phyloP scores from a whole-genome alignment of 31 red algal species.

The Endocladia muricata region DNA sequence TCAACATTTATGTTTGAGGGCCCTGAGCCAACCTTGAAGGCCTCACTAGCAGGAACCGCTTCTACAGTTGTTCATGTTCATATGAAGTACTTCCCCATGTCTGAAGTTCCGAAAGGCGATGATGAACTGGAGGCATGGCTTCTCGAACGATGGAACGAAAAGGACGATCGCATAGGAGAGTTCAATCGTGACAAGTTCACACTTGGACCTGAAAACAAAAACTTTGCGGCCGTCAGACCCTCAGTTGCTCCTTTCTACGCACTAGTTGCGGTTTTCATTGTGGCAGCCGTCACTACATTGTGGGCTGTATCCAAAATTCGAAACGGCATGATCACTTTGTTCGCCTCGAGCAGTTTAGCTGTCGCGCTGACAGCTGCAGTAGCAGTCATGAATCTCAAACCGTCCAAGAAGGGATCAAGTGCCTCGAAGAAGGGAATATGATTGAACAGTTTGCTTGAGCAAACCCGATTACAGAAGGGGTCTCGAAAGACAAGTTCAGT shows the following conservation, averaged over 20 bases:
- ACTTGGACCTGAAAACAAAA: slow-evolving; percentile 26
- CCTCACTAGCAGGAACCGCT: slow-evolving; percentile 18
- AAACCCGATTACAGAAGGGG: too few relatives aligned
- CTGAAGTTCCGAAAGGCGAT: slow-evolving; percentile 43
- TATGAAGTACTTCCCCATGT: slow-evolving; percentile 36
- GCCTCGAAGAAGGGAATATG: not conserved
- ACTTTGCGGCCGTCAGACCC: not conserved
- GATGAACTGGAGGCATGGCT: slow-evolving; percentile 46
- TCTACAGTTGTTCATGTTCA: slow-evolving; percentile 57
- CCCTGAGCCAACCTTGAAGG: slow-evolving; percentile 30
- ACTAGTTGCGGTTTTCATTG: slow-evolving; percentile 19
- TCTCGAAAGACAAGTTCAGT: too few relatives aligned
- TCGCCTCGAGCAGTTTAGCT: slow-evolving; percentile 1
- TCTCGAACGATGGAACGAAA: slow-evolving; percentile 53
- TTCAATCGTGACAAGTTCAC: slow-evolving; percentile 33
- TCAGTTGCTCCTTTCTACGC: slow-evolving; percentile 40
- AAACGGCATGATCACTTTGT: slow-evolving; percentile 35
- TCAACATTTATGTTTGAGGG: slow-evolving; percentile 73
- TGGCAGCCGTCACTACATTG: slow-evolving; percentile 22
- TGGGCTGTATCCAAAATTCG: slow-evolving; percentile 33
- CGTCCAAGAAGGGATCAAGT: slow-evolving; percentile 30
- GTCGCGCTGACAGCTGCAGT: slow-evolving; percentile 27
- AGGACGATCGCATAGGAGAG: slow-evolving; percentile 37
- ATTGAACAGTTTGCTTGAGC: too few relatives aligned
- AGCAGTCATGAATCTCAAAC: slow-evolving; percentile 38